Evolutionary conservation across 1,139 yeast species (phyloP).

Genomic region (Protomyces arabidopsidicola): DNA sequence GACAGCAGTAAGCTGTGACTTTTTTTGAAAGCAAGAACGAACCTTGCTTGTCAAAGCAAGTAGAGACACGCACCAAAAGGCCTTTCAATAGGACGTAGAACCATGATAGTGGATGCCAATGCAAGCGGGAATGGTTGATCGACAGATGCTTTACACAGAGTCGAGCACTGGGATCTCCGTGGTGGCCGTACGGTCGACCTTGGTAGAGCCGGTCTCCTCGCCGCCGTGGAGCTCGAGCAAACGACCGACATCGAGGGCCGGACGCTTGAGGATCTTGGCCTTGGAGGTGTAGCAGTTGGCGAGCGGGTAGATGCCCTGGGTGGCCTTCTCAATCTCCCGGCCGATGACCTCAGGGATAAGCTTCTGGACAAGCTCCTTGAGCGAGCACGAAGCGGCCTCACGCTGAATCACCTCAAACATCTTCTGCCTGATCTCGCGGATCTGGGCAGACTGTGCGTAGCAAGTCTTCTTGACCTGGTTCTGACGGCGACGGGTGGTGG

Average conservation of each 20-base stretch:
- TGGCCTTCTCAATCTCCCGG: slow-evolving; percentile 83
- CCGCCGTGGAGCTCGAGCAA: slow-evolving; percentile 86
- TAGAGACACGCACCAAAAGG: neutral
- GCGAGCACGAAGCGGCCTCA: slow-evolving; percentile 77
- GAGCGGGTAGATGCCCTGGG: slow-evolving; percentile 79
- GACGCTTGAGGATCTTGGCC: slow-evolving; percentile 86
- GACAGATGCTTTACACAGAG: slow-evolving; percentile 51
- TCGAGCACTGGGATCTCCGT: slow-evolving; percentile 69
- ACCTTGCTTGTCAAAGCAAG: neutral
- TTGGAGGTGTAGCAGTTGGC: slow-evolving; percentile 90
- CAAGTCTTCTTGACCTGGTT: slow-evolving; percentile 88
- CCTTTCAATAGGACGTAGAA: neutral
- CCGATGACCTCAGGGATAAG: slow-evolving; percentile 88
- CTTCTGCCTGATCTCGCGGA: slow-evolving; percentile 82
- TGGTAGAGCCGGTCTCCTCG: slow-evolving; percentile 73
- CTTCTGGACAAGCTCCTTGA: slow-evolving; percentile 82
- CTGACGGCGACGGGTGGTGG: slow-evolving; percentile 86
- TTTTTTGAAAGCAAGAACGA: neutral
- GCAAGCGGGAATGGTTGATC: neutral
- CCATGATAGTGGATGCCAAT: neutral
- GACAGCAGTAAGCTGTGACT: neutral
- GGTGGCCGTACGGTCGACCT: slow-evolving; percentile 81
- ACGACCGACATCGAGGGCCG: slow-evolving; percentile 85
- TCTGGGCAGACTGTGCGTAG: slow-evolving; percentile 85
- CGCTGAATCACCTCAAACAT: slow-evolving; percentile 80